Evolutionary conservation across 2,329 filamentous ascomycete genomes (phyloP).

Genomic region (Diplodia scrobiculata): DNA sequence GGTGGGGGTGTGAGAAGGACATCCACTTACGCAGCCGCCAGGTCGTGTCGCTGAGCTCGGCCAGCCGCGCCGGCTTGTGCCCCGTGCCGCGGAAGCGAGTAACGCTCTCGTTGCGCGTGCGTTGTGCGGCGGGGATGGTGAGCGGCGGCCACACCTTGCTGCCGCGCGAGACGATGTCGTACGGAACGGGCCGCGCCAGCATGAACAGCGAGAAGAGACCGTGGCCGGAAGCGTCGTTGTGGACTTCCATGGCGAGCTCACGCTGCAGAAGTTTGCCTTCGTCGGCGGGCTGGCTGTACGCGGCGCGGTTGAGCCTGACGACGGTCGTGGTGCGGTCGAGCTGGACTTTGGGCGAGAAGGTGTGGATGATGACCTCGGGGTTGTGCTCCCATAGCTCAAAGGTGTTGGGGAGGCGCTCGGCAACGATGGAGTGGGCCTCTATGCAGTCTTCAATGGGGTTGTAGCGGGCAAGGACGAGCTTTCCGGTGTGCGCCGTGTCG

Average conservation of each 20-base stretch:
- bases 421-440: constrained; percentile 69
- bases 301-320: constrained; percentile 44
- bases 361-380: constrained; percentile 66
- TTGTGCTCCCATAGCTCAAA: constrained; percentile 68
- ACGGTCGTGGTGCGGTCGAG: constrained; percentile 76
- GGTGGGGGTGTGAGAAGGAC: constrained; percentile 56
- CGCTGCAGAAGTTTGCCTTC: constrained; percentile 49
- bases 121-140: constrained; percentile 64
- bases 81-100: constrained; percentile 49
- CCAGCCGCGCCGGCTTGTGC: constrained; percentile 55
- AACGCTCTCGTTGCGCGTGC: constrained; percentile 56
- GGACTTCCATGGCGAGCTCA: constrained; percentile 56
- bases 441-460: constrained; percentile 73
- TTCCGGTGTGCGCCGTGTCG: constrained; percentile 71
- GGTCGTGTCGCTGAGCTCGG: constrained; percentile 66
- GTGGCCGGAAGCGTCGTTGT: constrained; percentile 35
- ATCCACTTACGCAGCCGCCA: constrained; percentile 80
- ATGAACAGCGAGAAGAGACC: constrained; percentile 67
- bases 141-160: constrained; percentile 71
- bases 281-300: constrained; percentile 36
- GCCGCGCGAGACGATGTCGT: constrained; percentile 42
- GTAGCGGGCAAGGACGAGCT: constrained; percentile 75
- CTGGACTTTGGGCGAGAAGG: constrained; percentile 69
- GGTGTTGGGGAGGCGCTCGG: constrained; percentile 56
- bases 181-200: constrained; percentile 60